Evolutionary conservation across 805 yeast species (phyloP).

Genomic region (Suhomyces tanzawaensis): DNA sequence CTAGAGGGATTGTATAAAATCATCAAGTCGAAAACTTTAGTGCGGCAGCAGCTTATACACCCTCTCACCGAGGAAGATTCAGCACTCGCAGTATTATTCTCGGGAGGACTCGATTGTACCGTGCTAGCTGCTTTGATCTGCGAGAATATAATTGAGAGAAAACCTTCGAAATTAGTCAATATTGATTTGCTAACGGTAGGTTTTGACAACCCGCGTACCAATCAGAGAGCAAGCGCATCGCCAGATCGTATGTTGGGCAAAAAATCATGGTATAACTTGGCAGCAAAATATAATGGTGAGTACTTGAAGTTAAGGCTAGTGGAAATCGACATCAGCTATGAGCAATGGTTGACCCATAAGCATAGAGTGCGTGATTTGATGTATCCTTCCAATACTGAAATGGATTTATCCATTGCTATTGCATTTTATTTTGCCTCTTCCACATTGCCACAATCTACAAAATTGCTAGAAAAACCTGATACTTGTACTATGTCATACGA

Average conservation of each 20-base stretch:
- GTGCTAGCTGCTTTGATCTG: conserved; percentile 58
- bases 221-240: conserved; percentile 55
- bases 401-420: conserved; percentile 93
- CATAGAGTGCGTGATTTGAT: conserved; percentile 61
- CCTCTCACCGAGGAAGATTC: conserved; percentile 37
- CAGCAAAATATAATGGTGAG: conserved; percentile 35
- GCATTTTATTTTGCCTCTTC: conserved; percentile 83
- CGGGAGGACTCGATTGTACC: conserved; percentile 96
- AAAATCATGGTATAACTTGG: conserved; percentile 56
- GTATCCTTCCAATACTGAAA: conserved; percentile 83
- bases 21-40: conserved; percentile 39
- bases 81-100: conserved; percentile 64
- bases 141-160: conserved; percentile 13
- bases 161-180: conserved; percentile 11
- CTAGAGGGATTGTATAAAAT: conserved; percentile 14
- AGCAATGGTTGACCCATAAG: conserved; percentile 53
- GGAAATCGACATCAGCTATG: conserved; percentile 73
- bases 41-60: conserved; percentile 58
- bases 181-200: conserved; percentile 89
- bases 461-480: not conserved
- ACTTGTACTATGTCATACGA: conserved; percentile 16
- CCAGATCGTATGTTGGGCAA: conserved; percentile 82
- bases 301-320: conserved; percentile 48
- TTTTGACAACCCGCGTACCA: conserved; percentile 83
- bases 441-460: conserved; percentile 3